Base-by-base conservation (phyloP, 2,329 filamentous ascomycete genomes). In the Plectosphaerella cucumerina region DNA sequence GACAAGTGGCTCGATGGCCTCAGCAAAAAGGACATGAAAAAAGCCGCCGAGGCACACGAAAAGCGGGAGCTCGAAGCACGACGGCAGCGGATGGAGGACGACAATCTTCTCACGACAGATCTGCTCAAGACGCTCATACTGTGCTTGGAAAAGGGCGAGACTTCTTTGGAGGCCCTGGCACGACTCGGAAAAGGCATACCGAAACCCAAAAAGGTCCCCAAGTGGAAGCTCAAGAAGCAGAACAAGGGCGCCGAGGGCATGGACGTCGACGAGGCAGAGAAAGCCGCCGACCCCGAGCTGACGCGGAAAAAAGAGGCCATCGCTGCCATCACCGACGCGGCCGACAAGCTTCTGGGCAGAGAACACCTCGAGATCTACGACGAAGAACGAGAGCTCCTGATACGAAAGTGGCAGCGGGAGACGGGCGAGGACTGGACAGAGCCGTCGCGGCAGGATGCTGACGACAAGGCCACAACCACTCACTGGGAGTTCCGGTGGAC, bases 401-500 rank as follows among this genome's bases (percentile, higher is more conserved):
- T 92, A 49, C 80, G 94, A 33, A 87, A 93, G 65, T 97, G 91
- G 67, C 81, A 81, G 56, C 84, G 85, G 47, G 92, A 97, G 67
- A 90, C 90, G 0, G 92, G 92, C 33, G 90, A 96, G 60, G 82
- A 87, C 9, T 99, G 94, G 94, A 67, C 70, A 18, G 74, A 82
- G 56, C 74, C 70, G n/a, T 61, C 65, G n/a, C 26, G 26, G 20
- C 15, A 14, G 44, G 60, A 63, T 44, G 63, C 68, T 21, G 64
- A 62, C 17, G 61, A 62, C 33, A 37, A 45, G 3, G 49, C 59
- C 51, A 60, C 48, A 17, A 42, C 39, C 20, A 55, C 60, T 53
- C 80, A 82, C 76, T 99, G 93, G 92, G 89, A 97, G 68, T 99
- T 90, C 66, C 81, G 90, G 52, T 99, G 94, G 94, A 86, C 84